Evolutionary conservation across 2,329 filamentous ascomycete genomes (phyloP), one percentile per base, ranked within the genome.

Genomic region (Setomelanomma holmii): DNA sequence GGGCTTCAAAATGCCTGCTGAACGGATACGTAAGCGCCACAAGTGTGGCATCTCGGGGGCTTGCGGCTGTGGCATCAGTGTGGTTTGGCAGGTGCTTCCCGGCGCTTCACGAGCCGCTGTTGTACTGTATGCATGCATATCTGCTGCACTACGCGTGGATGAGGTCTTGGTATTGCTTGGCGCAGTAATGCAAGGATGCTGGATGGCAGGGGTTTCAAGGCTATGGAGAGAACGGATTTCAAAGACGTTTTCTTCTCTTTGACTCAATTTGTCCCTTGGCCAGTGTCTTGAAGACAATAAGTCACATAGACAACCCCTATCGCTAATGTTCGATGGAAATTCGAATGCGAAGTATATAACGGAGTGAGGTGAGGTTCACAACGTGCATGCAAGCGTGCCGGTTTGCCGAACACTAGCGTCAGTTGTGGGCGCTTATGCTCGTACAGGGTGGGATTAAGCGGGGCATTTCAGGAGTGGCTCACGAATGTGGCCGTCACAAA

Each of bases 161-260:
- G 34, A 45, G 42, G 57, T 53, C 61, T 64, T 64, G 59, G 61
- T 41, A 59, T n/a, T 43, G 34, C 34, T n/a, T n/a, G n/a, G n/a
- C n/a, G n/a, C n/a, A n/a, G n/a, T n/a, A n/a, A n/a, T n/a, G n/a
- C n/a, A n/a, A n/a, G n/a, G n/a, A n/a, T n/a, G n/a, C n/a, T n/a
- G n/a, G n/a, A n/a, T n/a, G n/a, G n/a, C n/a, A n/a, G n/a, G n/a
- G n/a, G n/a, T n/a, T n/a, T n/a, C n/a, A n/a, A n/a, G n/a, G n/a
- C n/a, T n/a, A n/a, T n/a, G n/a, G n/a, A n/a, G n/a, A n/a, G n/a
- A n/a, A n/a, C n/a, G n/a, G n/a, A n/a, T n/a, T n/a, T n/a, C n/a
- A n/a, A n/a, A n/a, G n/a, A n/a, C n/a, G n/a, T n/a, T n/a, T n/a
- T n/a, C n/a, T n/a, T n/a, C n/a, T n/a, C n/a, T n/a, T n/a, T n/a